A percentile compares a stretch with the other conserved stretches of the same genome.
phyloP scores from a whole-genome alignment of 2,329 filamentous ascomycete genomes.

The Aspergillus pseudotamarii region DNA sequence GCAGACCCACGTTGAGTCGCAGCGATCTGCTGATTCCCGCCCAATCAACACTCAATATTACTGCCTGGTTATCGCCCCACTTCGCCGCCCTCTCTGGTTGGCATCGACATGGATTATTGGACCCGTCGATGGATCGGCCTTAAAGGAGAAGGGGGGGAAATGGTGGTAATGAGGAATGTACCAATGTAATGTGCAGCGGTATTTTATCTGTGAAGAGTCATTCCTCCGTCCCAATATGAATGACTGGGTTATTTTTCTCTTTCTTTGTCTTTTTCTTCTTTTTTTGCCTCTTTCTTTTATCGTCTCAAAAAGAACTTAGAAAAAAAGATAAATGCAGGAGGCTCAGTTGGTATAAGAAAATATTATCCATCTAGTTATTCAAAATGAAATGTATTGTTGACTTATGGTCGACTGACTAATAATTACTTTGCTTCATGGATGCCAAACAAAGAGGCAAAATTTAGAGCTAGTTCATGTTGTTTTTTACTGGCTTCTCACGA shows the following conservation, averaged over 20 bases:
- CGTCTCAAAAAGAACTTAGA: background rate
- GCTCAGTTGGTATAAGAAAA: background rate
- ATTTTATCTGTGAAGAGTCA: background rate
- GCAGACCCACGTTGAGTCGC: conserved; percentile 14
- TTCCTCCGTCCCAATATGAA: background rate
- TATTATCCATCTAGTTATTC: background rate
- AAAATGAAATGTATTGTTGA: background rate
- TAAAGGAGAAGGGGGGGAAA: conserved; percentile 6
- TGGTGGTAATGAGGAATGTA: conserved; percentile 4
- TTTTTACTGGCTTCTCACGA: conserved; percentile 14
- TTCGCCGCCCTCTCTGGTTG: conserved; percentile 15
- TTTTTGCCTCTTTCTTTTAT: background rate
- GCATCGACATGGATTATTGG: conserved; percentile 9
- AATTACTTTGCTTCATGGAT: background rate
- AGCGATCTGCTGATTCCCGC: conserved; percentile 21
- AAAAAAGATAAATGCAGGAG: background rate
- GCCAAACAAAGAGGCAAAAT: conserved; percentile 2
- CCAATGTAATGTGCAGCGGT: conserved; percentile 2
- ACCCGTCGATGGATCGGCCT: conserved; percentile 6
- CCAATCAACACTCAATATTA: conserved; percentile 16
- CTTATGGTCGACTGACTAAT: background rate
- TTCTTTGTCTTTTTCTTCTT: background rate
- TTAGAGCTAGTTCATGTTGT: background rate
- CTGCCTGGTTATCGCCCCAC: conserved; percentile 26
- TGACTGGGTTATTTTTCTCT: background rate